Conservation (phyloP, 257 asterid genomes). For the Przewalskia tangutica region DNA sequence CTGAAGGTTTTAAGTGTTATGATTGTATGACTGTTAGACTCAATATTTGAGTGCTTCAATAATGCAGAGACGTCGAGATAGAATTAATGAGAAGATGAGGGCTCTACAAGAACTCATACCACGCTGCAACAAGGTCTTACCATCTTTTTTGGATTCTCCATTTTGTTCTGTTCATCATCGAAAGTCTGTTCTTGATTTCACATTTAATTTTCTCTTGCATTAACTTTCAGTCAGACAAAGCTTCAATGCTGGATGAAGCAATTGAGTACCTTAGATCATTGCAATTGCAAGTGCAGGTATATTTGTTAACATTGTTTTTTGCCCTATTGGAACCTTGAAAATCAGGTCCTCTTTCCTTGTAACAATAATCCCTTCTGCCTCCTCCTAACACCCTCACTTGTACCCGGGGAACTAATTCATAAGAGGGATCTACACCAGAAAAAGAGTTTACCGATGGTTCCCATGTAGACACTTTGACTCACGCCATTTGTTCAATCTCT, state of each 20-base stretch:
- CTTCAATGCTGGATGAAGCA: constrained; percentile 46
- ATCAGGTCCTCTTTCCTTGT: neutral
- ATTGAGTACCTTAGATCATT: constrained; percentile 46
- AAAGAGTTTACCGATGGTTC: too few species aligned
- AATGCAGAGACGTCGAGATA: constrained; percentile 40
- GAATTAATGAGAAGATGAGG: constrained; percentile 47
- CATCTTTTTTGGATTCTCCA: neutral
- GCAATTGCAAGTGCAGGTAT: constrained; percentile 41
- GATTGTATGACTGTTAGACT: neutral
- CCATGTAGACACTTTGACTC: too few species aligned
- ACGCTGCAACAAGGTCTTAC: constrained; percentile 38
- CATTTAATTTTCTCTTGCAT: neutral
- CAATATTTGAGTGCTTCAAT: neutral
- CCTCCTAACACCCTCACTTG: neutral
- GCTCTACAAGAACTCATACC: constrained; percentile 43
- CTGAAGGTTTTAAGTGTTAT: neutral
- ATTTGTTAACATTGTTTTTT: neutral
- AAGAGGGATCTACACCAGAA: too few species aligned
- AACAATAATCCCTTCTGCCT: neutral
- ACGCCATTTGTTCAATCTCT: neutral
- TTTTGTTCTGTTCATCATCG: neutral
- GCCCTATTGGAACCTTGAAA: neutral
- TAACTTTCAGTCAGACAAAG: constrained; percentile 37
- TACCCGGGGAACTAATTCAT: too few species aligned
- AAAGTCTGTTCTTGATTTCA: neutral